Base-by-base conservation (phyloP, 2,329 filamentous ascomycete species). In the Penicillium sp. region DNA sequence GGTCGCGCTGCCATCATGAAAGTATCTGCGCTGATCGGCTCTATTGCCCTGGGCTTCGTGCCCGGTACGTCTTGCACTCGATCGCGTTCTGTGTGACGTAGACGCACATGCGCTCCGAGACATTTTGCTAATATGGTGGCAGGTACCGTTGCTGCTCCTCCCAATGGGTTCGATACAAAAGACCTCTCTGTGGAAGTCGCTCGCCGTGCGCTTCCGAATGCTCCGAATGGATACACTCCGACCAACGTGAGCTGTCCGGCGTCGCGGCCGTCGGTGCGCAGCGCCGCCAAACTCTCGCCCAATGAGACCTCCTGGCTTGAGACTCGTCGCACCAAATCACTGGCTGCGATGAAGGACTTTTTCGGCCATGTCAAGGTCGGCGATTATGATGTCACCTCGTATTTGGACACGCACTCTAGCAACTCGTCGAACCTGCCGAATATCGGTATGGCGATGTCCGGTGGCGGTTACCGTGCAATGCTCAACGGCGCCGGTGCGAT, bases 401-500 rank as follows among this genome's bases (percentile, higher is more conserved):
- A 94, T 68, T 84, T 97, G 62, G 79, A 85, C 49, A 74, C 74
- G 1, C 70, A 83, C 54, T 72, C 73, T 26, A 73, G 75, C 55
- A 86, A 88, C 69, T 75, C 75, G 0, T 79, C 79, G 15, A 76
- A 78, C 2, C 63, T 87, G 21, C 86, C 86, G 0, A 88, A 87
- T 62, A 85, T 95, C 56, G 90, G 80, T 15, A 83, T 95, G 58
- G 89, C 90, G 9, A 78, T 89, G 41, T 94, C 89, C 0, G 91
- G 91, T 9, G 91, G 91, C 69, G 91, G 91, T 36, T 95, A 94
- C 70, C 81, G 91, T 57, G 90, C 91, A n/a, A 78, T 95, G 76
- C 78, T 93, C 76, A 93, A 89, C 67, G 90, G 89, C 44, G 91
- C 87, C n/a, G 91, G 91, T 59, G 87, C 87, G 29, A 65, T 95